These are phyloP conservation scores for Fusarium abutilonis DNA, from an alignment of 2,329 filamentous ascomycete genomes.

Conservation along the genomic window DNA sequence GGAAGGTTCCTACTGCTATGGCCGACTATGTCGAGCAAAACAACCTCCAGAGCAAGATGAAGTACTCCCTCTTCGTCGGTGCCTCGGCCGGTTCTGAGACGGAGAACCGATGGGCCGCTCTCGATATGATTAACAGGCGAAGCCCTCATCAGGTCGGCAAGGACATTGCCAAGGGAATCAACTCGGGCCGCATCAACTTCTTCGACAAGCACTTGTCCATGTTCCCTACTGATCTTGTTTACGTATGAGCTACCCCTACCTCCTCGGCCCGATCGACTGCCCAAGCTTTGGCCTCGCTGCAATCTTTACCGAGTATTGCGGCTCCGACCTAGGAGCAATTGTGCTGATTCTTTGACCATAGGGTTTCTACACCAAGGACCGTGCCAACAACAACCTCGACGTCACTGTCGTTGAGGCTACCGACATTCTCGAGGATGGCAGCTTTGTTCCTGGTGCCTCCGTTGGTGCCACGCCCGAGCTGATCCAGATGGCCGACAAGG, in stretches of 20 bases:
- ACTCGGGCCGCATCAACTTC: constrained; percentile 87
- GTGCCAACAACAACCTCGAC: constrained; percentile 77
- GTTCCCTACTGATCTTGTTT: constrained; percentile 89
- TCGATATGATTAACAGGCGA: constrained; percentile 90
- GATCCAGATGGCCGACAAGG: constrained; percentile 89
- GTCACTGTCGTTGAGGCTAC: constrained; percentile 87
- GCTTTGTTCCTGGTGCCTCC: constrained; percentile 86
- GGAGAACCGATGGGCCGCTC: constrained; percentile 87
- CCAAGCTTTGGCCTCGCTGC: constrained; percentile 29
- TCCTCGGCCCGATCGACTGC: constrained; percentile 22
- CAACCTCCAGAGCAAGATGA: constrained; percentile 81
- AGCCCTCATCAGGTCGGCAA: constrained; percentile 91
- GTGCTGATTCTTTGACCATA: constrained; percentile 46
- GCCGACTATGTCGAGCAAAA: constrained; percentile 92
- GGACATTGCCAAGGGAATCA: constrained; percentile 89
- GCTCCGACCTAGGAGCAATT: constrained; percentile 9
- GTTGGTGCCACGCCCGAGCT: constrained; percentile 88
- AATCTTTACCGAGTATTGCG: constrained; percentile 35
- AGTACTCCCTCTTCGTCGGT: constrained; percentile 88
- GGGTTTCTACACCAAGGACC: constrained; percentile 86
- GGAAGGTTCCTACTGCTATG: constrained; percentile 83
- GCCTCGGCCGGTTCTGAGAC: constrained; percentile 91
- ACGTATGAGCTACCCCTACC: constrained; percentile 58
- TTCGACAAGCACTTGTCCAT: constrained; percentile 95
- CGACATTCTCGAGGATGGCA: constrained; percentile 87